Percentiles rank a stretch among this genome's conserved stretches.
These are phyloP conservation scores for Serpula lacrymans DNA, from an alignment of 768 basidiomycete genomes.

Conservation along the genomic window DNA sequence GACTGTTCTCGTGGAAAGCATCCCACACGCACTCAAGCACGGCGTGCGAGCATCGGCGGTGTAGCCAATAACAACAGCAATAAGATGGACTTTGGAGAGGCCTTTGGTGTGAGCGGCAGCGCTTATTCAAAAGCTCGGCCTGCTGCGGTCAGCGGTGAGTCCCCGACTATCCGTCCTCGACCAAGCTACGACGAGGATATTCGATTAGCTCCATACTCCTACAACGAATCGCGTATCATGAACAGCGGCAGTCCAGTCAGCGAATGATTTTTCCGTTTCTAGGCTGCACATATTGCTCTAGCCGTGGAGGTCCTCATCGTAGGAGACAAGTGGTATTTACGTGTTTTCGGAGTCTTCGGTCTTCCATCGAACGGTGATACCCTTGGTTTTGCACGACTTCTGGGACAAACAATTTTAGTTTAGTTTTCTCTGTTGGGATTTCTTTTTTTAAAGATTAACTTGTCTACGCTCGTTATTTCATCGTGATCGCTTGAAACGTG, in stretches of 20 bases:
- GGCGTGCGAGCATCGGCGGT: constrained; percentile 13
- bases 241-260: constrained; percentile 9
- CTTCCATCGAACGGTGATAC: too few species aligned
- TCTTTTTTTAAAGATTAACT: too few species aligned
- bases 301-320: too few species aligned
- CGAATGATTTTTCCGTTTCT: too few species aligned
- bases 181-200: constrained; percentile 40
- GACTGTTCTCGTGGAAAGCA: constrained; percentile 34
- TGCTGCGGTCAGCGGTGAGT: constrained; percentile 5
- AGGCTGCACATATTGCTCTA: too few species aligned
- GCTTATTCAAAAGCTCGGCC: constrained; percentile 12
- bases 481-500: too few species aligned
- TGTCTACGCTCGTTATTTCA: too few species aligned
- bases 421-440: too few species aligned
- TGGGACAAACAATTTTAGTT: too few species aligned
- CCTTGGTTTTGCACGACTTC: too few species aligned
- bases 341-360: too few species aligned
- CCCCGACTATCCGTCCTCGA: constrained; percentile 11
- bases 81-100: constrained; percentile 35
- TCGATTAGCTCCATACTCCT: constrained; percentile 36
- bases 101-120: constrained; percentile 32
- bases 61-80: constrained; percentile 23
- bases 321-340: too few species aligned
- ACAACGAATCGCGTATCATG: constrained; percentile 6
- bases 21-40: constrained; percentile 14